phyloP scores from a whole-genome alignment of 768 basidiomycete genomes.

The Macrolepiota albuminosa region DNA sequence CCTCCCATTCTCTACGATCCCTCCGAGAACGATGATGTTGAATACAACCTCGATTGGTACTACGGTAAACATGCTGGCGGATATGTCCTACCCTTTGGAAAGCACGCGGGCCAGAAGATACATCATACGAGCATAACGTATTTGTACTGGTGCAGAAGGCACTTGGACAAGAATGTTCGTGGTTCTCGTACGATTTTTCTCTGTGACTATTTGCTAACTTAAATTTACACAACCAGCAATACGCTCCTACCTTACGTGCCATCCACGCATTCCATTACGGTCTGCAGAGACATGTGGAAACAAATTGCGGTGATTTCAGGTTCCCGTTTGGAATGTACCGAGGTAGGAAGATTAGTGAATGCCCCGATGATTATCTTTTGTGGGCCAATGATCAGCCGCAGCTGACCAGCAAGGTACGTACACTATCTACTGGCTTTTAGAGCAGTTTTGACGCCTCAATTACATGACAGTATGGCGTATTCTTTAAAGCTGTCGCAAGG shows the following conservation, averaged over 20 bases:
- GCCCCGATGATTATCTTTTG: neutral
- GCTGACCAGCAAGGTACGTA: neutral
- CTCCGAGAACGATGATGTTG: neutral
- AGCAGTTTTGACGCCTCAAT: neutral
- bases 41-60: neutral
- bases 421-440: neutral
- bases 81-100: slow-evolving; percentile 4
- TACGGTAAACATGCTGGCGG: slow-evolving; percentile 2
- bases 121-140: slow-evolving; percentile 8
- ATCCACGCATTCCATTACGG: neutral
- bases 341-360: neutral
- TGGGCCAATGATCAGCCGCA: too few species aligned
- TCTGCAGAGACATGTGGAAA: neutral
- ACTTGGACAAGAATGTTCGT: neutral
- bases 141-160: slow-evolving; percentile 6
- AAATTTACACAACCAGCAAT: neutral
- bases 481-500: neutral
- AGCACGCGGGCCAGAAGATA: slow-evolving; percentile 1
- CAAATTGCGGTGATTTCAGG: neutral
- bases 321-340: neutral
- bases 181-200: neutral
- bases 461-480: neutral
- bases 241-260: neutral
- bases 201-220: neutral
- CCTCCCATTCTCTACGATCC: neutral